These are phyloP conservation scores for Jimgerdemannia flammicorona DNA, from an alignment of 192 early-diverging fungal species.

Conservation along the genomic window DNA sequence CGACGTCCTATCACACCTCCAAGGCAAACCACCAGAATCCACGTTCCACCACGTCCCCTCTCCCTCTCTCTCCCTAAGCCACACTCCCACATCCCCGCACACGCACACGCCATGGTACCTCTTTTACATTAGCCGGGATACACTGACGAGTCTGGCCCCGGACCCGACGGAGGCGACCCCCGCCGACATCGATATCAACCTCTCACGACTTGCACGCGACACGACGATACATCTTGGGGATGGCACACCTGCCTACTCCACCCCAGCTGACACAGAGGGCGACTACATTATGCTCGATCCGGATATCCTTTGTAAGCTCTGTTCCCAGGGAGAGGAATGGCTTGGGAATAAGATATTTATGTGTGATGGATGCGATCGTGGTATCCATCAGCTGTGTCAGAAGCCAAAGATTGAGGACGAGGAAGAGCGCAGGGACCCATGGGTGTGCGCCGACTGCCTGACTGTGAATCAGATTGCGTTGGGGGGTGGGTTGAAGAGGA, in stretches of 20 bases:
- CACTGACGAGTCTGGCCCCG: not conserved
- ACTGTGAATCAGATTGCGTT: not conserved
- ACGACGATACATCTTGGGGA: not conserved
- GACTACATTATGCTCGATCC: not conserved
- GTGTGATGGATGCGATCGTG: conserved; percentile 1
- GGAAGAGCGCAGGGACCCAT: not conserved
- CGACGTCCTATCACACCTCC: not conserved
- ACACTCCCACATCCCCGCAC: not conserved
- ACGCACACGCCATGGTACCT: not conserved
- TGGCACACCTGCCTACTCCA: not conserved
- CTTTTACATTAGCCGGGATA: not conserved
- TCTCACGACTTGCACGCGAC: not conserved
- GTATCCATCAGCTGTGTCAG: not conserved
- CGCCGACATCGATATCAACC: not conserved
- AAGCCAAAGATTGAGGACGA: not conserved
- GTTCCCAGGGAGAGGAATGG: not conserved
- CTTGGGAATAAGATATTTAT: not conserved
- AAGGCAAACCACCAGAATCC: not conserved
- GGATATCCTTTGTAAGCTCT: not conserved
- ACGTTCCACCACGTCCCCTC: not conserved
- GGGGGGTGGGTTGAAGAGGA: not conserved
- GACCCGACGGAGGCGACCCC: not conserved
- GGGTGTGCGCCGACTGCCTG: not conserved
- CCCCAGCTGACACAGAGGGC: not conserved
- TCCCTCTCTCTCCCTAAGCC: not conserved